Base-by-base conservation (phyloP, 2,329 filamentous ascomycete genomes). In the Neofusicoccum sp. region DNA sequence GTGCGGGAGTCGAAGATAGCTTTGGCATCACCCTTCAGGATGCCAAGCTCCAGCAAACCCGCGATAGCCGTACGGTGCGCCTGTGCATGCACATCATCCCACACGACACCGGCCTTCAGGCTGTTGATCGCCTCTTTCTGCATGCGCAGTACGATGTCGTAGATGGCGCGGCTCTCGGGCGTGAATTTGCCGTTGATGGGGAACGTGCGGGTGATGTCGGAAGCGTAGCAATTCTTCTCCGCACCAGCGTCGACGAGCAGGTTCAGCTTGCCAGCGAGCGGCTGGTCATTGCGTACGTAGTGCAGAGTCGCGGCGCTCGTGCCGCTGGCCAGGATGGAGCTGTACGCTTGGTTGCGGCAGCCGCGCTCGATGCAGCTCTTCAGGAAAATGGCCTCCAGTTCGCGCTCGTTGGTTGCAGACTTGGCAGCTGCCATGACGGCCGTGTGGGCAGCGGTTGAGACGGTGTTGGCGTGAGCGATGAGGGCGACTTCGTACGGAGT, bases 111-210 rank as follows among this genome's bases (percentile, higher is more conserved):
- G 14, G 86, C 87, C 71, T 89, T 90, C 67, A 96, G 85, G 69
- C 87, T 83, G 3, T 80, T 83, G 67, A 91, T 94, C 71, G 88
- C 91, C 66, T 91, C 87, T 36, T 86, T 83, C 77, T 97, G 93
- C 93, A 97, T 98, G 70, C 87, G 83, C 50, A 93, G 84, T 0
- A 97, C 94, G 43, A 96, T 87, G 67, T 90, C 85, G 79, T 96
- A 96, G 65, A 96, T 90, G 3, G 67, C 71, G 1, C 69, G 67
- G 49, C 69, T 74, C 65, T 79, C 77, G 16, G 66, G 71, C 62
- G 71, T 79, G 76, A 77, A 83, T 67, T 66, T 87, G 83, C 69
- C 87, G 3, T 80, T 85, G 68, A 97, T 87, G 1, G 94, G 94
- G 73, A 97, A 96, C 0, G 92, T 94, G 56, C 94, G 86, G 1